Base-by-base conservation (phyloP, 495 filamentous ascomycete genomes). In the Xylaria sp. region DNA sequence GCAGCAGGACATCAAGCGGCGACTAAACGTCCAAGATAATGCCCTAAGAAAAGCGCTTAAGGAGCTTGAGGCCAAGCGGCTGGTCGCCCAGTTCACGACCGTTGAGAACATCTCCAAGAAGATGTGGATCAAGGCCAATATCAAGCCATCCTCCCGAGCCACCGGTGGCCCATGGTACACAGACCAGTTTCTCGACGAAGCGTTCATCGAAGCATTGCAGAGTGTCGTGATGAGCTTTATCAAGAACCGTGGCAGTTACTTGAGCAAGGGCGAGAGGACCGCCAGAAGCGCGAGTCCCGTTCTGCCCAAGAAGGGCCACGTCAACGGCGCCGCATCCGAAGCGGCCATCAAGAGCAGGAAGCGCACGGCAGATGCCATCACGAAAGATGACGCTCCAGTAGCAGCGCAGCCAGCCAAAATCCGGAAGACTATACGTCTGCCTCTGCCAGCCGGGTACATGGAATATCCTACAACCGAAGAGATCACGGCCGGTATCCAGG, bases 111-210 rank as follows among this genome's bases (percentile, higher is more conserved):
- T 86, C 11, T 86, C 86, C 61, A 86, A 88, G 63, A 97, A 93
- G 78, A 93, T 91, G 80, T 93, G 93, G 80, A 97, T 99, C 84
- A 93, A 95, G 79, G 85, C 88, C 62, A 85, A 87, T 67, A 82
- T 97, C 31, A 85, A 87, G 17, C 95, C 97, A 2, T 91, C 90
- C 46, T 94, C 97, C 44, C 91, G 96, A 58, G 90, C 95, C 24
- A 97, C 94, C 0, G 97, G 96, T 50, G 96, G 97, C 6, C 90
- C 93, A 21, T 99, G 95, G 93, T 98, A 94, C 75, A 94, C 92
- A 26, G 92, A 97, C 62, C 92, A 91, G 9, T 91, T 92, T 48
- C 86, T 98, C 3, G 96, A 99, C 78, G 88, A 91, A 46, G 90
- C 91, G 58, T 94, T 99, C 77, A 94, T 98, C 75, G 88, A 90